Conservation (phyloP, 75 land plant species). For the Cryptomeria japonica region DNA sequence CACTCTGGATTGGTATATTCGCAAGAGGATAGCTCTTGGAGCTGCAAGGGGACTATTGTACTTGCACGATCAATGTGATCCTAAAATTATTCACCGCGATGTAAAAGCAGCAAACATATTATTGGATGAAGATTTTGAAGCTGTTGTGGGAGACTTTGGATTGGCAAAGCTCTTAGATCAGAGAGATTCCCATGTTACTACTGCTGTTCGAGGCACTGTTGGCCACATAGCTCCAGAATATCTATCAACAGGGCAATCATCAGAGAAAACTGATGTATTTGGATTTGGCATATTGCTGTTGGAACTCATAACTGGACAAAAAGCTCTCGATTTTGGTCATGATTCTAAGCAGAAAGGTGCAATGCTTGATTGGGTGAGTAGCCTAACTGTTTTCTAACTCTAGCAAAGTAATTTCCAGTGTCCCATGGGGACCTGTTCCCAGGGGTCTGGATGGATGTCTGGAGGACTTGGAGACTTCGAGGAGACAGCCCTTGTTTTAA, state of each 20-base stretch:
- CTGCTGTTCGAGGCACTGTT: slow-evolving; percentile 85
- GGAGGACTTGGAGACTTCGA: no score
- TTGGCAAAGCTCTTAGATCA: slow-evolving; percentile 81
- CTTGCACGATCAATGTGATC: slow-evolving; percentile 89
- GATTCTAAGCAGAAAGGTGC: slow-evolving; percentile 62
- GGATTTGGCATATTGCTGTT: slow-evolving; percentile 82
- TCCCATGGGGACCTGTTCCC: not conserved
- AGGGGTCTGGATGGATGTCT: not conserved
- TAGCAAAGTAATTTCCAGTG: not conserved
- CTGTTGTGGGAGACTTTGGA: slow-evolving; percentile 93
- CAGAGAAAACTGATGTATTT: slow-evolving; percentile 93
- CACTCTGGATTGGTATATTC: slow-evolving; percentile 68
- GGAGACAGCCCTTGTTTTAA: no score
- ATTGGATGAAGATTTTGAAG: slow-evolving; percentile 86
- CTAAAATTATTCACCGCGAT: slow-evolving; percentile 91
- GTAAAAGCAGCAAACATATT: slow-evolving; percentile 95
- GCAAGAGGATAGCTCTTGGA: slow-evolving; percentile 77
- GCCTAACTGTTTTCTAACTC: not conserved
- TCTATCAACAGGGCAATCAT: slow-evolving; percentile 87
- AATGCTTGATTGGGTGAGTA: slow-evolving; percentile 77
- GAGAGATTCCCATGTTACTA: slow-evolving; percentile 87
- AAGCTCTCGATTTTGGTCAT: slow-evolving; percentile 56
- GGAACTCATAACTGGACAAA: slow-evolving; percentile 83
- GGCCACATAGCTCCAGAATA: slow-evolving; percentile 96
- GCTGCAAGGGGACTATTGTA: slow-evolving; percentile 82